Percentiles rank a stretch among this genome's conserved stretches.
phyloP scores from a whole-genome alignment of 441 rosid species.

The Corymbia calophylla region DNA sequence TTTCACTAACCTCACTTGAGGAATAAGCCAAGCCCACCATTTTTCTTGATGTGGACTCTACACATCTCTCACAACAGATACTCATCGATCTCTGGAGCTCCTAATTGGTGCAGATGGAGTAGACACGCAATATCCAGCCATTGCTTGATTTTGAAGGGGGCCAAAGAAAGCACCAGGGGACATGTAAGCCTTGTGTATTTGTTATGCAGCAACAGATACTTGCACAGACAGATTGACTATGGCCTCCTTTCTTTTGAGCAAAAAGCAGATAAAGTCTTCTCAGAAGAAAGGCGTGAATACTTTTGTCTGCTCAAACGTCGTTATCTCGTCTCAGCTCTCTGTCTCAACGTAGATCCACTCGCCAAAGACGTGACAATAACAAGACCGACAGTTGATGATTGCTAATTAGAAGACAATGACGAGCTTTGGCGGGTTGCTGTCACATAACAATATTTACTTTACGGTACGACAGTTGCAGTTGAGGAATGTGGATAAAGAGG shows the following conservation, averaged over 20 bases:
- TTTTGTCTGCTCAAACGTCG: neutral
- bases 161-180: neutral
- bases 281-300: neutral
- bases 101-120: neutral
- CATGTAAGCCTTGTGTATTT: neutral
- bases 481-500: neutral
- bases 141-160: neutral
- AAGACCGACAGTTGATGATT: neutral
- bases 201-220: neutral
- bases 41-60: neutral
- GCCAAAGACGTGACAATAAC: neutral
- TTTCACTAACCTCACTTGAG: conserved; percentile 21
- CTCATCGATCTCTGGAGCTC: neutral
- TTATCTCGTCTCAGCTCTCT: neutral
- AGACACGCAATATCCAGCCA: neutral
- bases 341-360: neutral
- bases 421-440: neutral
- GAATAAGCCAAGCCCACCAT: conserved; percentile 13
- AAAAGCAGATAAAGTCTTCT: neutral
- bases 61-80: neutral
- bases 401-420: neutral
- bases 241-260: neutral
- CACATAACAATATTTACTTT: neutral
- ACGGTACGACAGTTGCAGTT: neutral
- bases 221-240: neutral